A percentile compares a stretch with the other conserved stretches of the same genome.
Conservation (phyloP, 2,329 filamentous ascomycete genomes). For the Lasiodiplodia citricola region DNA sequence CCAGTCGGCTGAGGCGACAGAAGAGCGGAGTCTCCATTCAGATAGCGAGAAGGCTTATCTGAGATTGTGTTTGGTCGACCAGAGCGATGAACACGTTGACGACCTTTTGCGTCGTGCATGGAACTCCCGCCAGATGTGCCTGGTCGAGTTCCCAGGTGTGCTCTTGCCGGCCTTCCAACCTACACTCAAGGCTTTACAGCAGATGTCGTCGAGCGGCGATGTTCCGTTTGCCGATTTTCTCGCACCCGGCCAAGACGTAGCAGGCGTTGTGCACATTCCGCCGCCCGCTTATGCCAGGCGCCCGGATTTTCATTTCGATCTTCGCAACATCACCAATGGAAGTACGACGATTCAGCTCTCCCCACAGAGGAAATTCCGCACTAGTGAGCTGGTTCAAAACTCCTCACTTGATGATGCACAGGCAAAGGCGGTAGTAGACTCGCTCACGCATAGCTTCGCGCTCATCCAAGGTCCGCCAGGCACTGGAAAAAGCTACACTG, state of each 20-base stretch:
- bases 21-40: conserved; percentile 27
- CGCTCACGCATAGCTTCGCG: conserved; percentile 60
- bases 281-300: conserved; percentile 36
- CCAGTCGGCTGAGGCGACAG: neutral
- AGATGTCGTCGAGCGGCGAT: conserved; percentile 34
- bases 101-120: conserved; percentile 29
- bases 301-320: conserved; percentile 32
- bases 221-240: conserved; percentile 40
- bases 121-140: conserved; percentile 28
- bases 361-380: conserved; percentile 2
- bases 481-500: conserved; percentile 70
- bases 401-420: conserved; percentile 56
- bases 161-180: conserved; percentile 40
- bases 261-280: conserved; percentile 28
- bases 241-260: conserved; percentile 29
- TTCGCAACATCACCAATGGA: conserved; percentile 28
- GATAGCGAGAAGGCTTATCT: conserved; percentile 28
- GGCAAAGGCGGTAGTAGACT: conserved; percentile 58
- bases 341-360: conserved; percentile 27
- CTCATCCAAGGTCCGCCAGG: conserved; percentile 74
- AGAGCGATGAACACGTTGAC: conserved; percentile 28
- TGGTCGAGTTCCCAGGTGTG: conserved; percentile 38
- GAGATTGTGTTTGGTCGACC: conserved; percentile 30
- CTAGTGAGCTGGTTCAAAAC: conserved; percentile 29
- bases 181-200: conserved; percentile 31